phyloP scores from a whole-genome alignment of 345 rosid species.

The Nasturtium officinale region DNA sequence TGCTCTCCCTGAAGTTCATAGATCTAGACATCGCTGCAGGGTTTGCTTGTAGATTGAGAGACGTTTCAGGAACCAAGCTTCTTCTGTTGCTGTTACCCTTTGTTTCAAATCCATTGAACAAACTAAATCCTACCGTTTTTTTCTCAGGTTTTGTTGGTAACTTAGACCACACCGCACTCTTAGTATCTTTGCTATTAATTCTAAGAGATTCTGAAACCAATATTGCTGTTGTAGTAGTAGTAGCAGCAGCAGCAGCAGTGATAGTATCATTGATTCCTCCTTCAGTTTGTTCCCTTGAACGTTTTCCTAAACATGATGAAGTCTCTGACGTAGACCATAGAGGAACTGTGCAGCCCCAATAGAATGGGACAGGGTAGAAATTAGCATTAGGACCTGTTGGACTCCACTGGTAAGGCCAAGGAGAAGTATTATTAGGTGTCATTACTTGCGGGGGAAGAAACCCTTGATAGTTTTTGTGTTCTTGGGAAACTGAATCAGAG shows the following conservation, averaged over 20 bases:
- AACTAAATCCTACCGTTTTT: constrained; percentile 43
- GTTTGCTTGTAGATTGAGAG: constrained; percentile 60
- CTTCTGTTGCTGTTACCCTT: constrained; percentile 38
- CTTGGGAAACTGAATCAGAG: constrained; percentile 35
- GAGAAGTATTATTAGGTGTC: constrained; percentile 32
- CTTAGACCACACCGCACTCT: constrained; percentile 23
- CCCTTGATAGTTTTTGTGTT: constrained; percentile 25
- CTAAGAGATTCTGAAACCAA: constrained; percentile 31
- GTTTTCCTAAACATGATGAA: constrained; percentile 59
- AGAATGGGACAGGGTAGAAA: constrained; percentile 54
- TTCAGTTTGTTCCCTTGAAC: constrained; percentile 53
- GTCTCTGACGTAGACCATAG: constrained; percentile 32
- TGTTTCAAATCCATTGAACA: constrained; percentile 57
- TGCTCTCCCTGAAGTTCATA: constrained; percentile 64
- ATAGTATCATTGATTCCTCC: constrained; percentile 19
- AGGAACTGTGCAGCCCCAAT: constrained; percentile 51
- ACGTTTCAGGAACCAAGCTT: constrained; percentile 37
- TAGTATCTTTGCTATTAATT: constrained; percentile 29
- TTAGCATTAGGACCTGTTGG: constrained; percentile 44
- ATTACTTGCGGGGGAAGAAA: constrained; percentile 42
- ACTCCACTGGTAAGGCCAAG: constrained; percentile 58
- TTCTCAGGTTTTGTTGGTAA: constrained; percentile 49
- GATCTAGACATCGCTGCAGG: constrained; percentile 79
- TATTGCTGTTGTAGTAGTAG: constrained; percentile 21
- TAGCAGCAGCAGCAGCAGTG: background rate